Evolutionary conservation across 2,329 filamentous ascomycete genomes (phyloP).

Genomic region (Penicillium aurantiogriseum): DNA sequence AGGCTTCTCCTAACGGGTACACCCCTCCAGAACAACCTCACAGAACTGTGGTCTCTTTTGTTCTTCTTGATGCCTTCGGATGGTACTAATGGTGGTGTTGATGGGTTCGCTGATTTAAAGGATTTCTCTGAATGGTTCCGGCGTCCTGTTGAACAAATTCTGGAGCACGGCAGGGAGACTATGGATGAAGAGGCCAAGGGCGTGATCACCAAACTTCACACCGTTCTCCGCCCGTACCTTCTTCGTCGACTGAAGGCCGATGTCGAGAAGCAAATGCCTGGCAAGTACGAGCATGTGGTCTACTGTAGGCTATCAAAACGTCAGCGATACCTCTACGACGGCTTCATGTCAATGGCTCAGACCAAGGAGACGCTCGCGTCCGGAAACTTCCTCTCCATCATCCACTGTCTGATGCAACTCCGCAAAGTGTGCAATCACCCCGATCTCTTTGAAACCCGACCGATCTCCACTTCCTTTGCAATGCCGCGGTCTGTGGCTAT

Average conservation of each 20-base stretch:
- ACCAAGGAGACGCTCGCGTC: conserved; percentile 85
- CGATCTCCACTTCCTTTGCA: conserved; percentile 94
- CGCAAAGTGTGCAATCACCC: conserved; percentile 98
- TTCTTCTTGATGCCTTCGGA: conserved; percentile 95
- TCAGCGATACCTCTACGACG: conserved; percentile 93
- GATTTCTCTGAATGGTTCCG: conserved; percentile 97
- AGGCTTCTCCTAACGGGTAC: conserved; percentile 89
- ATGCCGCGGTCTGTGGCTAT: conserved; percentile 77
- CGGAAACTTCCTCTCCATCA: conserved; percentile 96
- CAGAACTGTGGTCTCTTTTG: conserved; percentile 92
- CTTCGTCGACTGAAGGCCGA: conserved; percentile 89
- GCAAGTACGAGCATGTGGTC: conserved; percentile 95
- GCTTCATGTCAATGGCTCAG: conserved; percentile 86
- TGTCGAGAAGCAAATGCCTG: conserved; percentile 98
- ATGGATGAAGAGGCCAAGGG: conserved; percentile 92
- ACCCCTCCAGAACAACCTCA: conserved; percentile 93
- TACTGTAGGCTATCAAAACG: conserved; percentile 94
- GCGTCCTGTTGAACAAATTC: conserved; percentile 90
- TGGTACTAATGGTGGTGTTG: conserved; percentile 68
- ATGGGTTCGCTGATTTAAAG: conserved; percentile 88
- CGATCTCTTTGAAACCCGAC: conserved; percentile 91
- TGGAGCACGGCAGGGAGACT: conserved; percentile 89
- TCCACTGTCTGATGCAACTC: conserved; percentile 96
- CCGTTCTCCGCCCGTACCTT: conserved; percentile 87
- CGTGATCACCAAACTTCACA: conserved; percentile 90